A percentile compares a stretch with the other conserved stretches of the same genome.
Conservation (phyloP, 2,329 filamentous ascomycete species). For the Annulohypoxylon truncatum region DNA sequence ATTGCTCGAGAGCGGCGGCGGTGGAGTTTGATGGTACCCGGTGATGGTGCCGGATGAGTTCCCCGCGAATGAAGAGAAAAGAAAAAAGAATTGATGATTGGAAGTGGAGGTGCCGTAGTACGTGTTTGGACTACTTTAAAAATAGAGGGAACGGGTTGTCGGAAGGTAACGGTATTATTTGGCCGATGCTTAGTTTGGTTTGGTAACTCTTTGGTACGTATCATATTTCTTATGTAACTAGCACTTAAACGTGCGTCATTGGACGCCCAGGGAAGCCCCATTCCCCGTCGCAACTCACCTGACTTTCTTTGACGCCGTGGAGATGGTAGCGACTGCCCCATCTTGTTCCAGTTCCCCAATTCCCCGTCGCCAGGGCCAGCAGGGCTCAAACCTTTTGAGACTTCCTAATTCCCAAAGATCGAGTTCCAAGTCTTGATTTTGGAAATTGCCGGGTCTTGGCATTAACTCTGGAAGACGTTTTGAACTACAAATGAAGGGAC, state of each 20-base stretch:
- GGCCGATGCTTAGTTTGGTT: constrained; percentile 5
- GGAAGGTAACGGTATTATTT: constrained; percentile 8
- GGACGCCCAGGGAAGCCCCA: constrained; percentile 21
- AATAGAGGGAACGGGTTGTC: neutral
- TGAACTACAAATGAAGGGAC: neutral
- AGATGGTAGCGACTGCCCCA: constrained; percentile 33
- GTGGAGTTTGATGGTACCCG: constrained; percentile 16
- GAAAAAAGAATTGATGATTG: neutral
- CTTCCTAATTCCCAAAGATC: constrained; percentile 32
- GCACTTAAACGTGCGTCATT: constrained; percentile 15
- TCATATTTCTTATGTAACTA: constrained; percentile 33
- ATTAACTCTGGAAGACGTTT: neutral
- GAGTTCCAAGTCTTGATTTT: constrained; percentile 12
- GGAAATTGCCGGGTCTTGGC: constrained; percentile 36
- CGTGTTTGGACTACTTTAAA: neutral
- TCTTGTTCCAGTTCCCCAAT: neutral
- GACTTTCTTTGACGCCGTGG: constrained; percentile 34
- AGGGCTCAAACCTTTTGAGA: constrained; percentile 30
- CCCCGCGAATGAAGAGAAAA: constrained; percentile 12
- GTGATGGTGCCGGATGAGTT: constrained; percentile 22
- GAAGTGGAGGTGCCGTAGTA: neutral
- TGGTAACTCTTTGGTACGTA: constrained; percentile 13
- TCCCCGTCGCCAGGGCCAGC: constrained; percentile 11
- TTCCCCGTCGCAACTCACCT: constrained; percentile 31
- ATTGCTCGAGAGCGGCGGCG: constrained; percentile 25